Percentiles rank a stretch among this genome's conserved stretches.
These are phyloP conservation scores for Selenicereus undatus DNA, from an alignment of 148 eudicot species.

Conservation along the genomic window DNA sequence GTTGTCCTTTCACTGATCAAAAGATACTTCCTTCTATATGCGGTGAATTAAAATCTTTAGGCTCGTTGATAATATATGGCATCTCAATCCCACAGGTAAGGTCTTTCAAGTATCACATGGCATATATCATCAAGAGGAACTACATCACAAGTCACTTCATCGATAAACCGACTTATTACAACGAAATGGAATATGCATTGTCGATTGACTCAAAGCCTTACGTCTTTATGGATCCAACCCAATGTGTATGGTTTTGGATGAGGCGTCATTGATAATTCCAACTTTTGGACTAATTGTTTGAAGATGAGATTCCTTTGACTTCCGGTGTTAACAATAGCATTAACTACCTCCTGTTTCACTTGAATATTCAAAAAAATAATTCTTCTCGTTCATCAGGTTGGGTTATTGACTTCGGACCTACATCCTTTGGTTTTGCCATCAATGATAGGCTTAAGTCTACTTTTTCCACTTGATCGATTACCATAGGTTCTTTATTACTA, in stretches of 20 bases:
- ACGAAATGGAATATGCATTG: constrained; percentile 7
- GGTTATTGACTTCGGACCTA: too few relatives aligned
- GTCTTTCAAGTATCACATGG: constrained; percentile 11
- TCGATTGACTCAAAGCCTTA: background rate
- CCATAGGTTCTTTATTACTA: background rate
- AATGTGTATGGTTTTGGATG: constrained; percentile 18
- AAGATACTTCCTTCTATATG: background rate
- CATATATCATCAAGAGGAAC: constrained; percentile 13
- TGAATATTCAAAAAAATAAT: constrained; percentile 4
- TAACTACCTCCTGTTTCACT: background rate
- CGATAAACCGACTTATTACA: constrained; percentile 2
- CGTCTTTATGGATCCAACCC: constrained; percentile 17
- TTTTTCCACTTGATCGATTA: background rate
- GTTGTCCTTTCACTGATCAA: background rate
- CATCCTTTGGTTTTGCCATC: background rate
- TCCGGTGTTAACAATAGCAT: constrained; percentile 8
- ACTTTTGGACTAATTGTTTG: background rate
- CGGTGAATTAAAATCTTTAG: background rate
- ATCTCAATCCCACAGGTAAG: constrained; percentile 8
- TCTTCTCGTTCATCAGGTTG: background rate
- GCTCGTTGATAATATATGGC: background rate
- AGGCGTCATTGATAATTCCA: constrained; percentile 4
- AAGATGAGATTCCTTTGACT: constrained; percentile 16
- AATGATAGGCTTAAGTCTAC: background rate
- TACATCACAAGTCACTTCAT: constrained; percentile 17